phyloP scores from a whole-genome alignment of 192 early-diverging fungal genomes.

The Coemansia sp. region DNA sequence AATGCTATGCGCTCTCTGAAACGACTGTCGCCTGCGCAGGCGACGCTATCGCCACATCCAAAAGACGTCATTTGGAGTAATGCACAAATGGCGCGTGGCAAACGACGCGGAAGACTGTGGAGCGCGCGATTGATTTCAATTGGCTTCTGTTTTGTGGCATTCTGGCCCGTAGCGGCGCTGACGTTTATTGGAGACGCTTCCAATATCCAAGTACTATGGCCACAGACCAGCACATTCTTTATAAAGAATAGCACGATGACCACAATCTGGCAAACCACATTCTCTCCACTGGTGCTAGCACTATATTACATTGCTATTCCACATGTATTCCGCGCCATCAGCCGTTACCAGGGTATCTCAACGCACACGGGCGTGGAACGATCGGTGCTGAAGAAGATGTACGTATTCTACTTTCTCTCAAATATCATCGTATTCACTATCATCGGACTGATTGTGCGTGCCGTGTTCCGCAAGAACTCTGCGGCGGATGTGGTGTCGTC shows the following conservation, averaged over 20 bases:
- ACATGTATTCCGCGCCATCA: slow-evolving; percentile 60
- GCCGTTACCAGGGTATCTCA: slow-evolving; percentile 67
- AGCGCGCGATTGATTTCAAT: slow-evolving; percentile 51
- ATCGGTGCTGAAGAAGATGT: slow-evolving; percentile 69
- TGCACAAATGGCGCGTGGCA: slow-evolving; percentile 55
- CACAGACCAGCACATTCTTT: slow-evolving; percentile 53
- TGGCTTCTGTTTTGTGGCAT: slow-evolving; percentile 62
- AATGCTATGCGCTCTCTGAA: slow-evolving; percentile 38
- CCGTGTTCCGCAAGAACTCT: slow-evolving; percentile 41
- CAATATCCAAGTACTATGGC: slow-evolving; percentile 59
- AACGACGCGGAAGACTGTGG: slow-evolving; percentile 49
- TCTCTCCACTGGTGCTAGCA: slow-evolving; percentile 66
- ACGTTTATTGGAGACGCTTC: slow-evolving; percentile 60
- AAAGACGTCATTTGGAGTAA: slow-evolving; percentile 79
- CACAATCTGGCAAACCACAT: slow-evolving; percentile 62
- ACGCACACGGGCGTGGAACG: slow-evolving; percentile 70
- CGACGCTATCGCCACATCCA: slow-evolving; percentile 62
- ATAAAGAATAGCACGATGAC: slow-evolving; percentile 53
- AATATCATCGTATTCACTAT: slow-evolving; percentile 68
- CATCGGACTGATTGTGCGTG: slow-evolving; percentile 35
- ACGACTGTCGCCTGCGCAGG: slow-evolving; percentile 18
- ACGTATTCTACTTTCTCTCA: slow-evolving; percentile 71
- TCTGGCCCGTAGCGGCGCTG: slow-evolving; percentile 65
- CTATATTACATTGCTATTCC: slow-evolving; percentile 68
- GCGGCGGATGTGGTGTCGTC: slow-evolving; percentile 36